A percentile compares a stretch with the other conserved stretches of the same genome.
Conservation (phyloP, 2,329 filamentous ascomycete genomes). For the Blastomyces silverae region DNA sequence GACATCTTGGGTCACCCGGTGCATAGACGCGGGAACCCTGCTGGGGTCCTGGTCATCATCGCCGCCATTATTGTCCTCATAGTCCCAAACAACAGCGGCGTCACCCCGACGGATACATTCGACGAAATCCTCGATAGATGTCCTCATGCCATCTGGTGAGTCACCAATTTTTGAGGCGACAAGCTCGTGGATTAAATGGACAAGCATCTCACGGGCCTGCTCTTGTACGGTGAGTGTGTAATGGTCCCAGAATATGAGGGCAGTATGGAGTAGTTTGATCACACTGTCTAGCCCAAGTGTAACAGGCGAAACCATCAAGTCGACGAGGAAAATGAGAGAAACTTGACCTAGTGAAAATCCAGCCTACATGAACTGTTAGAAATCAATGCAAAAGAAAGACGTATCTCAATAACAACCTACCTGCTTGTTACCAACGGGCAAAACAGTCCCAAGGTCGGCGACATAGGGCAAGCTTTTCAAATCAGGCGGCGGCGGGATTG, state of each 20-base stretch:
- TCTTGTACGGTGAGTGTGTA: constrained; percentile 93
- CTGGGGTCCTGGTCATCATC: constrained; percentile 63
- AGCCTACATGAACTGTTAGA: constrained; percentile 41
- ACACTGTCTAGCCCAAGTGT: constrained; percentile 72
- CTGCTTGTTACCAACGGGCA: constrained; percentile 86
- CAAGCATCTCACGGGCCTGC: constrained; percentile 93
- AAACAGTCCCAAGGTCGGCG: constrained; percentile 69
- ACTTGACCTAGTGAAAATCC: constrained; percentile 90
- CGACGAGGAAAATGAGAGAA: constrained; percentile 86
- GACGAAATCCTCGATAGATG: constrained; percentile 77
- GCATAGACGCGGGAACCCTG: constrained; percentile 83
- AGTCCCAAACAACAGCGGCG: constrained; percentile 79
- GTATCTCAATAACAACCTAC: constrained; percentile 31
- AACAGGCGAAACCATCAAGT: constrained; percentile 89
- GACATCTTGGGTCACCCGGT: constrained; percentile 71
- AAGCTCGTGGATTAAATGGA: constrained; percentile 92
- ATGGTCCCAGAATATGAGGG: constrained; percentile 94
- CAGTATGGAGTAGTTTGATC: constrained; percentile 79
- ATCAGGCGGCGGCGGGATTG: constrained; percentile 60
- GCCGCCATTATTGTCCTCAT: constrained; percentile 83
- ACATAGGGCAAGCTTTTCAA: constrained; percentile 74
- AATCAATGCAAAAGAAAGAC: constrained; percentile 1
- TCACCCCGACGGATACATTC: constrained; percentile 82
- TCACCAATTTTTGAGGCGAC: constrained; percentile 73
- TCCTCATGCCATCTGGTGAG: constrained; percentile 57